These are phyloP conservation scores for Sedum album DNA, from an alignment of 164 flowering plant genomes.

Conservation along the genomic window DNA sequence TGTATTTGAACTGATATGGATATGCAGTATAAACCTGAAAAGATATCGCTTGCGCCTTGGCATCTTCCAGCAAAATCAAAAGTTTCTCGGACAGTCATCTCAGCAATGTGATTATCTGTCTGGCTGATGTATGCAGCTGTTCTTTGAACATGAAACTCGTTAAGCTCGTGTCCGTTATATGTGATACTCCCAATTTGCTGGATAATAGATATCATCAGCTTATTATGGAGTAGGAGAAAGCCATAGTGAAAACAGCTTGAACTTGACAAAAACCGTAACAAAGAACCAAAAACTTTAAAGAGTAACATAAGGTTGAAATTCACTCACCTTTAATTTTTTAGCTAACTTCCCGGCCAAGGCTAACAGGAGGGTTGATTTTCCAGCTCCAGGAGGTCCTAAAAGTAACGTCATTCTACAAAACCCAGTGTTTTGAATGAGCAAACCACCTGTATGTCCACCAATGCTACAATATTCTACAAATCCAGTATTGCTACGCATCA, in stretches of 20 bases:
- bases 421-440: background rate
- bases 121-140: conserved; percentile 86
- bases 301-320: background rate
- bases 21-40: conserved; percentile 41
- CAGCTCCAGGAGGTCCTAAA: conserved; percentile 87
- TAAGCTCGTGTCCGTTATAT: conserved; percentile 56
- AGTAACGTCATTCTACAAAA: conserved; percentile 75
- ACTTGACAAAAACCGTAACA: background rate
- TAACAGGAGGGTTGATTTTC: conserved; percentile 68
- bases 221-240: background rate
- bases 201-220: background rate
- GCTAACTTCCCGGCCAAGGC: conserved; percentile 79
- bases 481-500: background rate
- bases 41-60: conserved; percentile 68
- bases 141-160: conserved; percentile 58
- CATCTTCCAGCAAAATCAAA: conserved; percentile 85
- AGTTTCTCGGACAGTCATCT: conserved; percentile 85
- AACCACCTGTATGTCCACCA: background rate
- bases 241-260: background rate
- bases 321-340: conserved; percentile 42
- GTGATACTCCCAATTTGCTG: conserved; percentile 67
- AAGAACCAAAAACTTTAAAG: too few species aligned
- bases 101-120: conserved; percentile 75
- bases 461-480: background rate
- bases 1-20: background rate